phyloP scores from a whole-genome alignment of 768 basidiomycete species.

The Tylopilus vinaceipallidus region DNA sequence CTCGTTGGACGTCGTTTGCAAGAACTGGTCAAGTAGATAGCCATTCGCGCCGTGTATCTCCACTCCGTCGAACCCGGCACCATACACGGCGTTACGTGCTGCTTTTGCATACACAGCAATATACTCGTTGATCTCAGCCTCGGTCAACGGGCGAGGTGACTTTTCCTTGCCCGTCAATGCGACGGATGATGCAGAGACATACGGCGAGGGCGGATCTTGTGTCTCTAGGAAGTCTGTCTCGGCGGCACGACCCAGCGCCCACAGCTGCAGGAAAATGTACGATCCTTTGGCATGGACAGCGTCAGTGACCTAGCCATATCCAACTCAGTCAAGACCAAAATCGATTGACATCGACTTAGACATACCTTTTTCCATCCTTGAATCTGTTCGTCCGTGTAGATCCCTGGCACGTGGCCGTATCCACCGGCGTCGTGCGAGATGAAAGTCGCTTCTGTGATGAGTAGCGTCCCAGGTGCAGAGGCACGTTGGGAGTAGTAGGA shows the following conservation, averaged over 20 bases:
- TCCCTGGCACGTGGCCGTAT: too few species aligned
- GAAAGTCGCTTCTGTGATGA: too few species aligned
- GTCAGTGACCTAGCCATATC: not conserved
- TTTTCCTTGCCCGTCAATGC: slow-evolving; percentile 11
- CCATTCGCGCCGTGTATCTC: slow-evolving; percentile 44
- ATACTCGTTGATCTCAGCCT: slow-evolving; percentile 34
- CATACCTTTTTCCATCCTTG: too few species aligned
- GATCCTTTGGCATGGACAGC: not conserved
- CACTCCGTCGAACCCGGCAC: slow-evolving; percentile 21
- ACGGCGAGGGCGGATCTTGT: slow-evolving; percentile 33
- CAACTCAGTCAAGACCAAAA: too few species aligned
- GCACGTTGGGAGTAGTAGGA: too few species aligned
- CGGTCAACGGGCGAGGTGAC: slow-evolving; percentile 18
- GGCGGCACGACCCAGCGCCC: slow-evolving; percentile 56
- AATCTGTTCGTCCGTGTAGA: too few species aligned
- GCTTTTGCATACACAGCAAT: slow-evolving; percentile 30
- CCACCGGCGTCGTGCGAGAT: too few species aligned
- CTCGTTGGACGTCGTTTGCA: slow-evolving; percentile 22
- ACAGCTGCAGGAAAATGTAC: not conserved
- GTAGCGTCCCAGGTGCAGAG: too few species aligned
- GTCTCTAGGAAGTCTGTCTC: slow-evolving; percentile 32
- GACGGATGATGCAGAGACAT: slow-evolving; percentile 36
- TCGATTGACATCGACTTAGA: too few species aligned
- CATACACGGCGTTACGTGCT: slow-evolving; percentile 30
- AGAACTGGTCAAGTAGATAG: slow-evolving; percentile 59